Percentiles rank a stretch among this genome's conserved stretches.
Evolutionary conservation across 148 eudicot genomes (phyloP).

Genomic region (Cornus suecica): DNA sequence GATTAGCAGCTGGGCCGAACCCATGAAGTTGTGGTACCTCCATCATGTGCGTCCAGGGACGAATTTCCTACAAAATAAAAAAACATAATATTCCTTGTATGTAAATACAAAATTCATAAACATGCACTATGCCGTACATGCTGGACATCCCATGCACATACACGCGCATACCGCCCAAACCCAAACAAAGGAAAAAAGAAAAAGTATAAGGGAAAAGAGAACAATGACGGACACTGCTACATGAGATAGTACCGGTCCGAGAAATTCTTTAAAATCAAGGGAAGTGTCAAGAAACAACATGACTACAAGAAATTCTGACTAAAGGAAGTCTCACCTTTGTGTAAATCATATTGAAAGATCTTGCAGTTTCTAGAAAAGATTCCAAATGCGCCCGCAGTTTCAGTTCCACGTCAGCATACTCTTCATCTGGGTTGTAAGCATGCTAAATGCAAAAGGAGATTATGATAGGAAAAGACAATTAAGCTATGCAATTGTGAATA

Average conservation of each 20-base stretch:
- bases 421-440: conserved; percentile 95
- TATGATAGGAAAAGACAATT: conserved; percentile 5
- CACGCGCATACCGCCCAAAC: background rate
- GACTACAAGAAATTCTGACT: too few relatives aligned
- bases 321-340: conserved; percentile 55
- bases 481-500: background rate
- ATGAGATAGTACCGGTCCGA: background rate
- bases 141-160: background rate
- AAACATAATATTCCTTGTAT: background rate
- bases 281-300: background rate
- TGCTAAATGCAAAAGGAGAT: conserved; percentile 43
- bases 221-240: too few relatives aligned
- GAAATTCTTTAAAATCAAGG: background rate
- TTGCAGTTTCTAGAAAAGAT: conserved; percentile 91
- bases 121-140: background rate
- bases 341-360: conserved; percentile 82
- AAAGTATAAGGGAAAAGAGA: too few relatives aligned
- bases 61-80: conserved; percentile 59
- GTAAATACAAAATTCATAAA: background rate
- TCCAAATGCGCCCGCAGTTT: conserved; percentile 78
- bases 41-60: conserved; percentile 99
- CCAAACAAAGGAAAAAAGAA: too few relatives aligned
- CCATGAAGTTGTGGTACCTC: conserved; percentile 99
- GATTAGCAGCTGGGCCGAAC: conserved; percentile 97
- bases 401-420: conserved; percentile 72